Conservation (phyloP, 352 stramenopile species). For the Blastocystis sp. region DNA sequence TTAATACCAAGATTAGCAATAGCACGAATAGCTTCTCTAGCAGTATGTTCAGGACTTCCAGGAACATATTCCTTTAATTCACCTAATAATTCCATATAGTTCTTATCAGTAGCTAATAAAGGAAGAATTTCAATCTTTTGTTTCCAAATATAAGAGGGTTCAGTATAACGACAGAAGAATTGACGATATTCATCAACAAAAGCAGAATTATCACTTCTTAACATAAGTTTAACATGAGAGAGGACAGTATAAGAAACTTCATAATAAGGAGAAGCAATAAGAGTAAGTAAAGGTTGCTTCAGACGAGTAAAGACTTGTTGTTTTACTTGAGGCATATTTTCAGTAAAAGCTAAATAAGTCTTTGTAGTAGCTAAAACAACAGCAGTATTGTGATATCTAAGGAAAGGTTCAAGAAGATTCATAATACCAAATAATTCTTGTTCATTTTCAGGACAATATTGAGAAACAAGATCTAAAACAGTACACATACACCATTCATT, state of each 20-base stretch:
- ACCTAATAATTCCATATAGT: conserved; percentile 77
- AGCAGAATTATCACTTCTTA: conserved; percentile 71
- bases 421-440: conserved; percentile 93
- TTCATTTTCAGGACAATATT: conserved; percentile 72
- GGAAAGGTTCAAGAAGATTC: conserved; percentile 77
- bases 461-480: conserved; percentile 73
- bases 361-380: conserved; percentile 84
- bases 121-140: conserved; percentile 85
- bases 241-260: conserved; percentile 81
- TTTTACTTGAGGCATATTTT: conserved; percentile 65
- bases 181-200: conserved; percentile 91
- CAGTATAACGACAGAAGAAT: conserved; percentile 89
- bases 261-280: conserved; percentile 74
- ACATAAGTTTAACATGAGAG: conserved; percentile 80
- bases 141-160: conserved; percentile 89
- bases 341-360: conserved; percentile 83
- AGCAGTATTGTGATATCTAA: conserved; percentile 76
- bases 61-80: conserved; percentile 88
- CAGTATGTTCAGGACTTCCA: conserved; percentile 73
- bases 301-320: conserved; percentile 67
- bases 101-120: conserved; percentile 72
- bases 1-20: conserved; percentile 69
- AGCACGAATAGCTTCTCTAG: conserved; percentile 66
- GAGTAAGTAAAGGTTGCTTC: conserved; percentile 80
- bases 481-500: conserved; percentile 92